Evolutionary conservation across 345 rosid genomes (phyloP), one percentile per base, ranked within the genome.

Genomic region (Luvunga scandens): DNA sequence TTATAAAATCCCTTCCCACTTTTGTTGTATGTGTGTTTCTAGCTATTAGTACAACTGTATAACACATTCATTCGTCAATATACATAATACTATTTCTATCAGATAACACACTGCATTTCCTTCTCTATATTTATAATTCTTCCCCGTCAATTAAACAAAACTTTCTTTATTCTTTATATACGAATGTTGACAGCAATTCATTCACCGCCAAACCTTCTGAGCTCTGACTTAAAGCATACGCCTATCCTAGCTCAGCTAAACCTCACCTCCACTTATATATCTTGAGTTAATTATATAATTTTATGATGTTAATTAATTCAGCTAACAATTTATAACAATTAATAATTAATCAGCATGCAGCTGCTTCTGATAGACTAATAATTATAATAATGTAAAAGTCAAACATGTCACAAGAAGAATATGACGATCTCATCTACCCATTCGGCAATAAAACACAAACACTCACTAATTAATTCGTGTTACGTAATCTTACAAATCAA

Each of bases 121-220:
- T 68, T 19, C 73, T 42, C 34, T 12, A 42, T 27, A 39, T 18
- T 31, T 63, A 7, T 64, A 18, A 21, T 65, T 33, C 38, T 64
- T 65, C 69, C 33, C 21, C n/a, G 4, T 33, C 22, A 33, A 13
- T 16, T 28, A 25, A 65, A 65, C 42, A 7, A 18, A 9, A 5
- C 2, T 33, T 65, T 65, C 21, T 65, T 19, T 31, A 19, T 33
- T 72, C 19, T 55, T 18, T 33, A 9, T 33, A 9, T 28, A 5
- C 27, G 55, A 45, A 72, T 72, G 59, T 33, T 33, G 66, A 36
- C 25, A 59, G 76, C 66, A 73, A 27, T 42, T 42, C 56, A 68
- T 30, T 42, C 42, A 38, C 57, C 68, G 9, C 63, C 38, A 16
- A 6, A 55, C 19, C 30, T n/a, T 9, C 39, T 19, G 34, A 14